Base-by-base conservation (phyloP, 352 stramenopile species). In the Pythium rhizo-oryzae region DNA sequence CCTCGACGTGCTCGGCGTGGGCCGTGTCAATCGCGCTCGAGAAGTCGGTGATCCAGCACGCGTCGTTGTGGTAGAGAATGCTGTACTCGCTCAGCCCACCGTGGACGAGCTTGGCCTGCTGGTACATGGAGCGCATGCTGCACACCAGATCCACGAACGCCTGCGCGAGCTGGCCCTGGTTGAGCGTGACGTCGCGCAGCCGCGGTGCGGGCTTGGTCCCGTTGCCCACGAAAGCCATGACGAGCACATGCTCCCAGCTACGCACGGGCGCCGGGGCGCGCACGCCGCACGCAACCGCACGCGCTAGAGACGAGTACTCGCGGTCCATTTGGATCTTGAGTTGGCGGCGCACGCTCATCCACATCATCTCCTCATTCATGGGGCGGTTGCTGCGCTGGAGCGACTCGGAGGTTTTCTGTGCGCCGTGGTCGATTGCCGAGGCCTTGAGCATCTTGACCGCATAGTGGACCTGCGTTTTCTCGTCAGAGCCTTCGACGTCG, bases 31-130 rank as follows among this genome's bases (percentile, higher is more conserved):
- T 83, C 13, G 90, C 82, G 49, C 93, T 82, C 0, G 82, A 84
- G 62, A 98, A 93, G 69, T 96, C 91, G 64, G 95, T 95, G 44
- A 98, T 84, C 85, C 66, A 97, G 65, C 71, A 81, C 56, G 62
- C 82, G 28, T 69, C 77, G 49, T 78, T 81, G 70, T 74, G 75
- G 25, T 90, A 84, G 23, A 97, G 73, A 41, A 97, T 85, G 61
- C 87, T 97, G 62, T 82, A 87, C 58, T 84, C 72, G 30, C 53
- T 80, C 37, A 91, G 59, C 0, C 55, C 65, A 24, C 78, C 75
- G 61, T 90, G 81, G 23, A 91, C 80, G 47, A 91, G 69, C n/a
- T 85, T 76, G 50, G 78, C 81, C 21, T 68, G 62, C 51, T 88
- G 83, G 60, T 83, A 91, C 56, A 91, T 62, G 0, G 56, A 65